Base-by-base conservation (phyloP, 352 stramenopile genomes). In the Phytophthora fragariae region DNA sequence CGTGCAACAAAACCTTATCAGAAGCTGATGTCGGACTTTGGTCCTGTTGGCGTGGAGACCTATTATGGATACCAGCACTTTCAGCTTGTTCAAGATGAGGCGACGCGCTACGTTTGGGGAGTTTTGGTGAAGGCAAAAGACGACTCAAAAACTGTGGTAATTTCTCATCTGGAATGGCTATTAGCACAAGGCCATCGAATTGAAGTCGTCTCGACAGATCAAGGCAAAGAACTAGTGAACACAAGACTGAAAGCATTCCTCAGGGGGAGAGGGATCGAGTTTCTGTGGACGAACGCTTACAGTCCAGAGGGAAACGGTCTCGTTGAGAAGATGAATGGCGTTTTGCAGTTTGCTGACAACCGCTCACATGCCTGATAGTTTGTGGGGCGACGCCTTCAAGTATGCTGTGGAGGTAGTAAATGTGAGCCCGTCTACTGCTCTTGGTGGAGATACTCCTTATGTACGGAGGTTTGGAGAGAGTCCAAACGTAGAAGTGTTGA, bases 21-120 rank as follows among this genome's bases (percentile, higher is more conserved):
- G 6, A 62, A 52, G 39, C 37, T 69, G 17, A 69, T 69, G 53
- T 69, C 62, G 1, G 53, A 62, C 31, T 62, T 69, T 55, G 56
- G 52, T 31, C 33, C 9, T 15, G 14, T 50, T 15, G 53, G 53
- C 8, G 27, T 31, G 1, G 3, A 14, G 1, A 57, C 53, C 7
- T 67, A 69, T 4, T 29, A 62, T 31, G 27, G 41, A 19, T 69
- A 62, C 8, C 2, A 19, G 4, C 17, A 29, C 19, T 69, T 69
- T 2, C 39, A 69, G n/a, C 41, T 57, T 0, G 27, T 69, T 5
- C 5, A 41, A 14, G 29, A 69, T 15, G 53, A 69, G 29, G 29
- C 62, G 7, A 29, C 62, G 7, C 52, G 54, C 5, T 52, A 62
- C n/a, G 55, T 62, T 3, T 35, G 39, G 57, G 57, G 57, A 2